These are phyloP conservation scores for Aspergillus bertholletiae DNA, from an alignment of 495 filamentous ascomycete species.

Conservation along the genomic window DNA sequence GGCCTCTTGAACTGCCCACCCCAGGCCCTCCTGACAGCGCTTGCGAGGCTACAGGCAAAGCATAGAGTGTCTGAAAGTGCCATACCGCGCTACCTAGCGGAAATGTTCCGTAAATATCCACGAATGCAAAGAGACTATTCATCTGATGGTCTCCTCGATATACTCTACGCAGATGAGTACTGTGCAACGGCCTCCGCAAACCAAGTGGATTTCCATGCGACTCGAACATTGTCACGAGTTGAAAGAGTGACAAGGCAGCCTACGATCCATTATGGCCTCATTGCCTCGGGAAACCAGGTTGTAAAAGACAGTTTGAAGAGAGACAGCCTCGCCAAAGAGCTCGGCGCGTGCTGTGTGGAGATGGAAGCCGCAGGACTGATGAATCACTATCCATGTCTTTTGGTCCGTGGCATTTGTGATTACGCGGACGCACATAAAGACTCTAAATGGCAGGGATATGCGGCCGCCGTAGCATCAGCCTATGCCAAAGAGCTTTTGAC, in stretches of 20 bases:
- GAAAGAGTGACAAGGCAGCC: constrained; percentile 8
- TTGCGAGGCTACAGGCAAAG: constrained; percentile 1
- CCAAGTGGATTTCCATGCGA: neutral
- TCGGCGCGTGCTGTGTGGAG: constrained; percentile 21
- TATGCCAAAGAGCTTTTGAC: constrained; percentile 13
- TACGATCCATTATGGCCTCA: constrained; percentile 23
- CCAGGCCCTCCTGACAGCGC: constrained; percentile 6
- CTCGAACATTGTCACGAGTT: neutral
- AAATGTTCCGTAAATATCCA: neutral
- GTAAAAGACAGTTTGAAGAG: constrained; percentile 19
- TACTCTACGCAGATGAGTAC: neutral
- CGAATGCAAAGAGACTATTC: neutral
- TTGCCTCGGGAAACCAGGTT: constrained; percentile 26
- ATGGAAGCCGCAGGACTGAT: constrained; percentile 43
- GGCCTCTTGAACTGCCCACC: constrained; percentile 12
- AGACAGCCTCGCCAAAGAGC: constrained; percentile 15
- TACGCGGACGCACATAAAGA: constrained; percentile 44
- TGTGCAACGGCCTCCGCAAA: neutral
- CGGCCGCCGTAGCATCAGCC: constrained; percentile 32
- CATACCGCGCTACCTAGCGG: neutral
- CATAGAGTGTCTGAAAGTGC: neutral
- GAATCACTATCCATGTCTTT: constrained; percentile 33
- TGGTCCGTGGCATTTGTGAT: constrained; percentile 41
- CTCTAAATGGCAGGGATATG: constrained; percentile 37
- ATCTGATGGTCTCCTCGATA: neutral